Conservation (phyloP, 2,329 filamentous ascomycete genomes). For the Didymellaceae sp. region DNA sequence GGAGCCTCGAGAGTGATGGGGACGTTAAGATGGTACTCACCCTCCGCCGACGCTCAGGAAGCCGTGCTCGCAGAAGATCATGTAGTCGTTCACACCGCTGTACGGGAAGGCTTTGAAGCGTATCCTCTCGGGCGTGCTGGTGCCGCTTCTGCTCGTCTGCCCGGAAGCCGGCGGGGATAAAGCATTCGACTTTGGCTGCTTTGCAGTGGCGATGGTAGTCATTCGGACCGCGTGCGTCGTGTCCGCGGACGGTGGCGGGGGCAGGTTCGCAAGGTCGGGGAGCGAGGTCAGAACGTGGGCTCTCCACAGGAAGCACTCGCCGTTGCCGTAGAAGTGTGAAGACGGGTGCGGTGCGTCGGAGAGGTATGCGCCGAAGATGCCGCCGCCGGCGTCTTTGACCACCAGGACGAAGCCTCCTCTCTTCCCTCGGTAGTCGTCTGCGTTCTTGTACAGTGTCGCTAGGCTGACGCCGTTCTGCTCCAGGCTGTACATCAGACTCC, state of each 20-base stretch:
- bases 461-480: conserved; percentile 91
- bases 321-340: conserved; percentile 90
- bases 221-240: conserved; percentile 67
- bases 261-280: conserved; percentile 60
- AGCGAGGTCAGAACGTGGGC: conserved; percentile 68
- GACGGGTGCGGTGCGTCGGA: conserved; percentile 84
- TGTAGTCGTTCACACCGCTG: conserved; percentile 94
- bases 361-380: conserved; percentile 91
- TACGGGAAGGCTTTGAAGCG: conserved; percentile 98
- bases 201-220: conserved; percentile 60
- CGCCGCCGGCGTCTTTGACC: conserved; percentile 76
- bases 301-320: conserved; percentile 93
- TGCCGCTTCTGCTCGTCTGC: conserved; percentile 51
- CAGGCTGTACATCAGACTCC: conserved; percentile 85
- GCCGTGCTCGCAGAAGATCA: conserved; percentile 87
- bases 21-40: conserved; percentile 46
- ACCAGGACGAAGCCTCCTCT: conserved; percentile 90
- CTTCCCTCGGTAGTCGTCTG: conserved; percentile 68
- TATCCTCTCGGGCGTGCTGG: conserved; percentile 73
- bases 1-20: too few species aligned
- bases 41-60: conserved; percentile 88
- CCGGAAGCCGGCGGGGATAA: conserved; percentile 40
- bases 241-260: conserved; percentile 72
- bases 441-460: conserved; percentile 82
- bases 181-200: conserved; percentile 24